Evolutionary conservation across 805 yeast genomes (phyloP).

Genomic region (Ogataea henricii): DNA sequence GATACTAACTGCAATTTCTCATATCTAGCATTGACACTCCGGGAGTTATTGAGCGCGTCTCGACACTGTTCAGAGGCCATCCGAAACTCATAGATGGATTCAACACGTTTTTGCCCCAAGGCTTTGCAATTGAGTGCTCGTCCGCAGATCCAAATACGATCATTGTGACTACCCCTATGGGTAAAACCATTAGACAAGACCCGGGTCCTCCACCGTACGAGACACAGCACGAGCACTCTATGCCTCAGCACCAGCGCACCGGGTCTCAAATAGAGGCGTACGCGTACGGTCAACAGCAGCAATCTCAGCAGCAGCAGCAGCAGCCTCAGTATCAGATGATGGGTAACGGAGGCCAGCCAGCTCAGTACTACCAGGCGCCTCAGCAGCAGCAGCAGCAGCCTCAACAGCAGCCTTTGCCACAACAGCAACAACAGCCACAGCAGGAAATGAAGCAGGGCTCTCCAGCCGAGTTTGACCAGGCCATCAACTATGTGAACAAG

Average conservation of each 20-base stretch:
- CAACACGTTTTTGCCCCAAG: conserved; percentile 96
- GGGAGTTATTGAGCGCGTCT: conserved; percentile 95
- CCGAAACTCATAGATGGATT: conserved; percentile 95
- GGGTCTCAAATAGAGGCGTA: conserved; percentile 23
- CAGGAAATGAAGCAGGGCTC: conserved; percentile 42
- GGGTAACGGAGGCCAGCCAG: conserved; percentile 16
- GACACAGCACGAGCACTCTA: conserved; percentile 33
- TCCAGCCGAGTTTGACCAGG: conserved; percentile 96
- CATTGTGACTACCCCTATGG: conserved; percentile 93
- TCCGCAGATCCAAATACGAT: conserved; percentile 91
- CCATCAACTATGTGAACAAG: conserved; percentile 93
- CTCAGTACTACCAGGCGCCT: conserved; percentile 20
- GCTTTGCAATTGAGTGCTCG: conserved; percentile 91
- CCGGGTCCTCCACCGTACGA: conserved; percentile 38
- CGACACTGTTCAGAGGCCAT: conserved; percentile 87
- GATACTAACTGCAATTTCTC: conserved; percentile 24
- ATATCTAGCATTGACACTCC: conserved; percentile 81
- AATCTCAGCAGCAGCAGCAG: conserved; percentile 18
- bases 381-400: no score
- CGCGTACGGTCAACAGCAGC: conserved; percentile 15
- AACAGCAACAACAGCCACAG: conserved; percentile 20
- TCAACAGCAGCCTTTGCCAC: conserved; percentile 23
- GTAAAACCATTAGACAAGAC: conserved; percentile 75
- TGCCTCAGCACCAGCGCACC: conserved; percentile 26
- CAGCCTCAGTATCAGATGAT: conserved; percentile 24